These are phyloP conservation scores for Candida albicans DNA, from an alignment of 1,139 yeast genomes.

Conservation along the genomic window DNA sequence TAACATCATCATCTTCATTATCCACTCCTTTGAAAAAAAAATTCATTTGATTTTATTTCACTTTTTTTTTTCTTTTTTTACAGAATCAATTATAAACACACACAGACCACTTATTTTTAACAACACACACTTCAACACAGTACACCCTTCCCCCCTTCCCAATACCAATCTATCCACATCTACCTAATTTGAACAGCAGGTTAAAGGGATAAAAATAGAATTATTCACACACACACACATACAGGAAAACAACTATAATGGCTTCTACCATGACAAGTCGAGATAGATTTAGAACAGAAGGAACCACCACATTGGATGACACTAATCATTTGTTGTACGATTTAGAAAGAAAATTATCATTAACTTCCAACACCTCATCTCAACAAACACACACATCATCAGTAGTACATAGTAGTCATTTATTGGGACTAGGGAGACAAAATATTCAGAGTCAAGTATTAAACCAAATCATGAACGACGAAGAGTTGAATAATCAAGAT, in stretches of 20 bases:
- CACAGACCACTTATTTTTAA: too few species aligned
- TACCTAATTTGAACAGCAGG: too few species aligned
- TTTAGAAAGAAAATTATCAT: slow-evolving; percentile 34
- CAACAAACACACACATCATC: slow-evolving; percentile 25
- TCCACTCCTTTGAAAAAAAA: too few species aligned
- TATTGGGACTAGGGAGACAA: slow-evolving; percentile 31
- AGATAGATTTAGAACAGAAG: neutral
- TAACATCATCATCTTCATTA: too few species aligned
- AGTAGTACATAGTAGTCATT: slow-evolving; percentile 31
- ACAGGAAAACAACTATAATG: neutral
- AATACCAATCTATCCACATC: too few species aligned
- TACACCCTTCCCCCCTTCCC: too few species aligned
- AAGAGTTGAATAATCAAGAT: slow-evolving; percentile 16
- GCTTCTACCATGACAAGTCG: neutral
- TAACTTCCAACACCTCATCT: slow-evolving; percentile 19
- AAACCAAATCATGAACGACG: slow-evolving; percentile 27
- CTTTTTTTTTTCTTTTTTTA: too few species aligned
- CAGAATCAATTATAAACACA: too few species aligned
- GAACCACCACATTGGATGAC: slow-evolving; percentile 18
- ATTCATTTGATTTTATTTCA: too few species aligned
- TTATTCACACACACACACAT: too few species aligned
- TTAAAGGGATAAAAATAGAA: too few species aligned
- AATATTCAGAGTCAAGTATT: slow-evolving; percentile 33
- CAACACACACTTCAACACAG: too few species aligned
- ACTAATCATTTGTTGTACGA: slow-evolving; percentile 28